Conservation (phyloP, 2,329 filamentous ascomycete species). For the Talaromyces sp. region DNA sequence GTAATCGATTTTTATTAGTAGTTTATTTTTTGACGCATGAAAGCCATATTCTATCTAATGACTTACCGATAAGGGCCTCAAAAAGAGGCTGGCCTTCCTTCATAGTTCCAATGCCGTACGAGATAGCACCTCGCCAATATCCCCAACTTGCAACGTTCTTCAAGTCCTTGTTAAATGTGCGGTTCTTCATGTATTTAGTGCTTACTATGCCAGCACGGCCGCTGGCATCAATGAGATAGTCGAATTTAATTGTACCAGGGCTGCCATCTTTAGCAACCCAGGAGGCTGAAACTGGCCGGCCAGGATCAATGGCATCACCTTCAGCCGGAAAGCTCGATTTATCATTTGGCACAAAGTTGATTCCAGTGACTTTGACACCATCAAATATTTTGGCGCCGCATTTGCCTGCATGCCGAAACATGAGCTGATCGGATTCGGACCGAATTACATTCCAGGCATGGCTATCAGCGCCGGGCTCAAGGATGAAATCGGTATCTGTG, state of each 20-base stretch:
- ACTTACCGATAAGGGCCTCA: constrained; percentile 9
- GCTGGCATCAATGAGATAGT: constrained; percentile 1
- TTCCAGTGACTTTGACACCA: constrained; percentile 27
- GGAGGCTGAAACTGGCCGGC: neutral
- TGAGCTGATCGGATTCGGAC: constrained; percentile 42
- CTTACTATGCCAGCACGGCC: neutral
- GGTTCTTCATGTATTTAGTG: constrained; percentile 2
- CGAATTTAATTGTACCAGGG: neutral
- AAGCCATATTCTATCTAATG: neutral
- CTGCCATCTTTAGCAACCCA: neutral
- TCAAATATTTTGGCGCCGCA: constrained; percentile 41
- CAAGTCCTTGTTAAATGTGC: constrained; percentile 2
- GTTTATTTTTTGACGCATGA: neutral
- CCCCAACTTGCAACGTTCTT: constrained; percentile 6
- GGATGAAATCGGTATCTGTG: constrained; percentile 41
- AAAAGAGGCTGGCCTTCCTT: constrained; percentile 13
- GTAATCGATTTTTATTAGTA: neutral
- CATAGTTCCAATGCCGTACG: constrained; percentile 7
- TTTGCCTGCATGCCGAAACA: constrained; percentile 40
- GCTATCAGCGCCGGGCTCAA: constrained; percentile 26
- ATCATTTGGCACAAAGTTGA: neutral
- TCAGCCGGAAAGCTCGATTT: neutral
- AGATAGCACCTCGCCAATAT: neutral
- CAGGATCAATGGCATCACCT: neutral
- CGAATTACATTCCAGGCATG: constrained; percentile 42